Evolutionary conservation across 1,284 basidiomycete species (phyloP), one percentile per base, ranked within the genome.

Genomic region (Violaceomyces palustris): DNA sequence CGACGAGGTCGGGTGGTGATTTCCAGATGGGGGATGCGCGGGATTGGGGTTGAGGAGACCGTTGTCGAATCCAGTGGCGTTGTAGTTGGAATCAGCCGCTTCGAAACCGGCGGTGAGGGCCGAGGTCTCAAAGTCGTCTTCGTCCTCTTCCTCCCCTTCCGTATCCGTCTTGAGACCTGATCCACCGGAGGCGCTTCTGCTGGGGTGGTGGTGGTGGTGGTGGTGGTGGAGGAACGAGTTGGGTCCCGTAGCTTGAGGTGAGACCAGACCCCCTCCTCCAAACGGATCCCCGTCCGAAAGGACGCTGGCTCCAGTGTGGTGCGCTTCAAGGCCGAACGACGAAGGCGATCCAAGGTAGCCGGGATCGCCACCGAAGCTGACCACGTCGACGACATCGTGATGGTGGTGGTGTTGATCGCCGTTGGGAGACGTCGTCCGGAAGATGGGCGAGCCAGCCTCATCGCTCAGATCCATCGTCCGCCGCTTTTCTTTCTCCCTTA

Each of bases 311-410:
- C n/a, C n/a, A n/a, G n/a, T n/a, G n/a, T n/a, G n/a, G n/a, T n/a
- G n/a, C n/a, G n/a, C n/a, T n/a, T n/a, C n/a, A n/a, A n/a, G n/a
- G n/a, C 15, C 10, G 11, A 8, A 7, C 8, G 8, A 11, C 22
- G 19, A 23, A 7, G 7, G 8, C 21, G 19, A 18, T 19, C 11
- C 14, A 8, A 7, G 11, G 10, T 11, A 18, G 10, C 35, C 11
- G 52, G 46, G 50, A 58, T 58, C 24, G 42, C 33, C 40, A 58
- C 32, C 14, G 4, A 12, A 28, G 26, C 8, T 28, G n/a, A n/a
- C 26, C 26, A 9, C 26, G 9, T 28, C 26, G 26, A n/a, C 26
- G n/a, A n/a, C n/a, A n/a, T n/a, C n/a, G n/a, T n/a, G n/a, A n/a
- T n/a, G n/a, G n/a, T n/a, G n/a, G n/a, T n/a, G n/a, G n/a, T n/a